Evolutionary conservation across 225 moss, liverwort and hornwort species (phyloP).

Genomic region (Bryum argenteum): DNA sequence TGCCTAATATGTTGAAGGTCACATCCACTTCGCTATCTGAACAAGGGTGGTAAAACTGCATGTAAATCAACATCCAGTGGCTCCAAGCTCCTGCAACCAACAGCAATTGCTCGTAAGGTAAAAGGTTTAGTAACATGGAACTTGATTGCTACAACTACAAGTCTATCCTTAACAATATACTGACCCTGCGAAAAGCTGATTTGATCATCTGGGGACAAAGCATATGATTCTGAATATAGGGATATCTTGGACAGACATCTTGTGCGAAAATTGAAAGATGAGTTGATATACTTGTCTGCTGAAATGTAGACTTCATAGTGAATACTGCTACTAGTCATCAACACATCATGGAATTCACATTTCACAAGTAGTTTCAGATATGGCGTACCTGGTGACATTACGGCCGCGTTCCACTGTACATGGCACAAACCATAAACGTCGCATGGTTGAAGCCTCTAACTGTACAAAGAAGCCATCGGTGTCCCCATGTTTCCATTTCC

Average conservation of each 20-base stretch:
- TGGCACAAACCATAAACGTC: conserved; percentile 90
- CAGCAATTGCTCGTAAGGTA: conserved; percentile 14
- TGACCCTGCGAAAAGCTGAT: too few species aligned
- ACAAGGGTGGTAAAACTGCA: conserved; percentile 63
- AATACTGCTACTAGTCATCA: not conserved
- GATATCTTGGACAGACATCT: too few species aligned
- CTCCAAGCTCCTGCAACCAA: conserved; percentile 60
- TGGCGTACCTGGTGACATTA: conserved; percentile 64
- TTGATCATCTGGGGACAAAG: too few species aligned
- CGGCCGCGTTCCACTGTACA: conserved; percentile 75
- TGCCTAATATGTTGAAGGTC: conserved; percentile 23
- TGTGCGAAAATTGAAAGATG: too few species aligned
- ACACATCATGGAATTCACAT: not conserved
- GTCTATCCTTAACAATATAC: not conserved
- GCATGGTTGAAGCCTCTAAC: conserved; percentile 66
- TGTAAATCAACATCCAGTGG: conserved; percentile 59
- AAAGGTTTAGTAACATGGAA: conserved; percentile 8
- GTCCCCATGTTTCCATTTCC: conserved; percentile 85
- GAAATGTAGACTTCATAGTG: conserved; percentile 11
- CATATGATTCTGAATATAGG: too few species aligned
- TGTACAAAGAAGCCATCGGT: conserved; percentile 89
- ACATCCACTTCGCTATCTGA: conserved; percentile 46
- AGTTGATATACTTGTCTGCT: not conserved
- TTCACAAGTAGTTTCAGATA: conserved; percentile 12
- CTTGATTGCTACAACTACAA: not conserved